A percentile compares a stretch with the other conserved stretches of the same genome.
Evolutionary conservation across 192 early-diverging fungal genomes (phyloP).

Genomic region (Backusella circina): DNA sequence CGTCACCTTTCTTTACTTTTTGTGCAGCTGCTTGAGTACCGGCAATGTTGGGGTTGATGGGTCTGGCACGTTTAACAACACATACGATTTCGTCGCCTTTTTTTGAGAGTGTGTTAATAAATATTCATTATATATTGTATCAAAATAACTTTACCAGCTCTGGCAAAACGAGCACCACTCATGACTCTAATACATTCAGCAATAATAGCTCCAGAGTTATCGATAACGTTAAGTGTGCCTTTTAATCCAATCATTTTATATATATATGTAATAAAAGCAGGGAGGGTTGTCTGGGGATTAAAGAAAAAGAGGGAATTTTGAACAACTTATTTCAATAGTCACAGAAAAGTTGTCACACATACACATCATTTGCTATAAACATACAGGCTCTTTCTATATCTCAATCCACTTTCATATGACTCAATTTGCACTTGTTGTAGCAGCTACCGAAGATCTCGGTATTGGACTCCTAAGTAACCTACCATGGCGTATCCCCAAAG

Average conservation of each 20-base stretch:
- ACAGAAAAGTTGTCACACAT: not conserved
- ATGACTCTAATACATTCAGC: conserved; percentile 95
- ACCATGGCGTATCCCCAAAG: conserved; percentile 86
- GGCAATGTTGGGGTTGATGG: conserved; percentile 56
- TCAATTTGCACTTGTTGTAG: conserved; percentile 68
- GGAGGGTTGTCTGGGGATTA: not conserved
- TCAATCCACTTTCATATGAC: not conserved
- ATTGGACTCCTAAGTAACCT: conserved; percentile 72
- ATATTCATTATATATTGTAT: too few relatives aligned
- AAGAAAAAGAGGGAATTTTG: not conserved
- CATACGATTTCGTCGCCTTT: conserved; percentile 93
- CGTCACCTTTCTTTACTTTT: conserved; percentile 93
- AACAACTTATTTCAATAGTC: not conserved
- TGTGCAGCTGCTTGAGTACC: conserved; percentile 52
- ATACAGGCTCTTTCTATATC: not conserved
- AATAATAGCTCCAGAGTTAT: conserved; percentile 92
- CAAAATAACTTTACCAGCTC: conserved; percentile 52
- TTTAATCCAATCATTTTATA: conserved; percentile 76
- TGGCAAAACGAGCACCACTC: conserved; percentile 71
- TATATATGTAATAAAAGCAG: not conserved
- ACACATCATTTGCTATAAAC: not conserved
- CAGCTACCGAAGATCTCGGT: conserved; percentile 67
- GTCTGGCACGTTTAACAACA: conserved; percentile 90
- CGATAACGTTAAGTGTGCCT: conserved; percentile 87
- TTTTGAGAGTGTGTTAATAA: conserved; percentile 17